Evolutionary conservation across 148 eudicot genomes (phyloP).

Genomic region (Pharnaceum exiguum): DNA sequence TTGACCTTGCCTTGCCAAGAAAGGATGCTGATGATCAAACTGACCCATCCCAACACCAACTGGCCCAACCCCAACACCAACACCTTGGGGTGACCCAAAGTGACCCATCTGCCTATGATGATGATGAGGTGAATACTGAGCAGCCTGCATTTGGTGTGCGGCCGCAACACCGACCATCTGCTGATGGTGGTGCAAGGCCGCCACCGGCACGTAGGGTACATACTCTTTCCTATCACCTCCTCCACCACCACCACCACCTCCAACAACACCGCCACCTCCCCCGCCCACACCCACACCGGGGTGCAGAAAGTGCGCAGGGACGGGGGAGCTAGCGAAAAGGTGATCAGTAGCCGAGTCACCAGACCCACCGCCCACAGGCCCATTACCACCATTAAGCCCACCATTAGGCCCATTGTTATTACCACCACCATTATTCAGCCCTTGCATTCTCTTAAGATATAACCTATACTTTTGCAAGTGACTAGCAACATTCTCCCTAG

Average conservation of each 20-base stretch:
- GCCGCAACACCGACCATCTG: conserved; percentile 31
- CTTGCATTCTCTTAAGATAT: conserved; percentile 76
- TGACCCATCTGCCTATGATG: conserved; percentile 61
- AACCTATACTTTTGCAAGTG: conserved; percentile 68
- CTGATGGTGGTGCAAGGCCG: conserved; percentile 51
- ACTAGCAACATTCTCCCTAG: conserved; percentile 73
- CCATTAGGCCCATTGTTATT: conserved; percentile 8
- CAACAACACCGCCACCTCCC: conserved; percentile 13
- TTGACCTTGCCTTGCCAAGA: conserved; percentile 51
- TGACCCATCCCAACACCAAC: conserved; percentile 57
- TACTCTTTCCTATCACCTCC: conserved; percentile 52
- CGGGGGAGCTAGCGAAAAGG: conserved; percentile 80
- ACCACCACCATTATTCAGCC: conserved; percentile 29
- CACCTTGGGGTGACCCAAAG: conserved; percentile 37
- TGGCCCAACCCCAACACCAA: conserved; percentile 27
- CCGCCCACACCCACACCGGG: conserved; percentile 11
- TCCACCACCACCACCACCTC: conserved; percentile 1
- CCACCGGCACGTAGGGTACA: conserved; percentile 52
- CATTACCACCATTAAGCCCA: conserved; percentile 14
- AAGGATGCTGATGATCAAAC: conserved; percentile 45
- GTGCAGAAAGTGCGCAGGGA: conserved; percentile 78
- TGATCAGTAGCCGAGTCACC: conserved; percentile 75
- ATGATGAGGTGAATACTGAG: conserved; percentile 27
- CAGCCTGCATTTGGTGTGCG: conserved; percentile 23
- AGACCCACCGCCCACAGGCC: conserved; percentile 29